phyloP scores from a whole-genome alignment of 257 asterid genomes.

The Orobanche coerulescens region DNA sequence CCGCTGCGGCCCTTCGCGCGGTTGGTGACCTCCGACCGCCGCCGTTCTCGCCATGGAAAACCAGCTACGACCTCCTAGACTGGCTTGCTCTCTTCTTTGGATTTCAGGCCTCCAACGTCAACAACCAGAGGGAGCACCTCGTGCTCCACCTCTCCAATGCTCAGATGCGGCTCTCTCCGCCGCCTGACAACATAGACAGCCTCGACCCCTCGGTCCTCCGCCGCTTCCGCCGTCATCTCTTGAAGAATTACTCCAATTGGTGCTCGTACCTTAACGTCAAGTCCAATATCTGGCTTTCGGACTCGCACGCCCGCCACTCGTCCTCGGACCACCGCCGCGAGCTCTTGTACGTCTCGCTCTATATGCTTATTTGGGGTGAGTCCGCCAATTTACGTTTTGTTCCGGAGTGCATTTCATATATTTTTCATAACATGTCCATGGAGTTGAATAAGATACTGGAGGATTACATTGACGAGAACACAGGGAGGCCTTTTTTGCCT shows the following conservation, averaged over 20 bases:
- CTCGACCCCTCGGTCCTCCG: constrained; percentile 83
- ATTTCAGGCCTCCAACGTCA: constrained; percentile 72
- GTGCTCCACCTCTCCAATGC: constrained; percentile 85
- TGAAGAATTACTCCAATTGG: constrained; percentile 75
- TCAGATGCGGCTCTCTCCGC: constrained; percentile 95
- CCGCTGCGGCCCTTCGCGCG: constrained; percentile 65
- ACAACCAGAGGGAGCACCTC: constrained; percentile 81
- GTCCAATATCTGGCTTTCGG: constrained; percentile 76
- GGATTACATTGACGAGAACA: constrained; percentile 87
- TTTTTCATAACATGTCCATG: constrained; percentile 91
- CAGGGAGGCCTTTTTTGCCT: constrained; percentile 86
- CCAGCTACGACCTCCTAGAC: constrained; percentile 79
- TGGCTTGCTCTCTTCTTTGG: constrained; percentile 89
- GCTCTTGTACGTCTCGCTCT: constrained; percentile 77
- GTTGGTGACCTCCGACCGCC: constrained; percentile 89
- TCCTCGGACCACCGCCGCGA: constrained; percentile 69
- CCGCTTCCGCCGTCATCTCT: constrained; percentile 60
- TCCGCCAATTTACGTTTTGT: constrained; percentile 85
- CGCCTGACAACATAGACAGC: constrained; percentile 82
- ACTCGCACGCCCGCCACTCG: constrained; percentile 42
- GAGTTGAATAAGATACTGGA: constrained; percentile 87
- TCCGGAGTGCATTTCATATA: constrained; percentile 77
- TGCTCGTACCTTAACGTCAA: constrained; percentile 70
- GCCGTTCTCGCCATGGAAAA: constrained; percentile 59
- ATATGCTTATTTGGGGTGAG: constrained; percentile 91